Evolutionary conservation across 345 rosid species (phyloP).

Genomic region (Corchorus capsularis): DNA sequence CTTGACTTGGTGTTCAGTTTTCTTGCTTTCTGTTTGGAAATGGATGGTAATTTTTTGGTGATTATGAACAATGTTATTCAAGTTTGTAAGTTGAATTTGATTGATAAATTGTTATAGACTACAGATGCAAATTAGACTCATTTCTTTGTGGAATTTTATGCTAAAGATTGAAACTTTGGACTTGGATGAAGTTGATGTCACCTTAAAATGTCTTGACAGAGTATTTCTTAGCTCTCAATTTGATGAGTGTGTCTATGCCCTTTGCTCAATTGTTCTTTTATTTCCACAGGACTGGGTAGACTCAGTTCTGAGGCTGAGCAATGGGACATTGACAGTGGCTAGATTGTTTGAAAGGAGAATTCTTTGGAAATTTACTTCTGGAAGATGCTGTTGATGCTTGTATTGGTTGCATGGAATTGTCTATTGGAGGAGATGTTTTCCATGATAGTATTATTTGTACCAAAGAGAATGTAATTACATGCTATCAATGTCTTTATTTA

Average conservation of each 20-base stretch:
- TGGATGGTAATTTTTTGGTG: neutral
- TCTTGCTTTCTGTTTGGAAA: slow-evolving; percentile 1
- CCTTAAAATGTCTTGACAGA: neutral
- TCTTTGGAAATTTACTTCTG: neutral
- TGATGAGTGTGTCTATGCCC: neutral
- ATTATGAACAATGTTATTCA: neutral
- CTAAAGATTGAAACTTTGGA: neutral
- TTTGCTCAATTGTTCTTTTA: neutral
- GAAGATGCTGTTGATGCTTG: neutral
- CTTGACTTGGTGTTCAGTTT: neutral
- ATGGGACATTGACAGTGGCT: neutral
- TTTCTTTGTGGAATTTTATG: neutral
- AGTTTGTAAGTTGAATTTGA: neutral
- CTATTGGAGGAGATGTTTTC: neutral
- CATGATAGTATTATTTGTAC: neutral
- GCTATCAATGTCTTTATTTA: neutral
- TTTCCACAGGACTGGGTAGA: neutral
- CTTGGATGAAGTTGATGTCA: neutral
- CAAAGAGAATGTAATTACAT: neutral
- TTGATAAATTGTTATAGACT: neutral
- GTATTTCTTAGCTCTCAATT: neutral
- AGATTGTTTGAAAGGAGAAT: neutral
- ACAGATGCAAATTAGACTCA: neutral
- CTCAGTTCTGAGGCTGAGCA: neutral
- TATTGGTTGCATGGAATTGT: neutral